These are phyloP conservation scores for Aspergillus transmontanensis DNA, from an alignment of 2,329 filamentous ascomycete genomes.

Conservation along the genomic window DNA sequence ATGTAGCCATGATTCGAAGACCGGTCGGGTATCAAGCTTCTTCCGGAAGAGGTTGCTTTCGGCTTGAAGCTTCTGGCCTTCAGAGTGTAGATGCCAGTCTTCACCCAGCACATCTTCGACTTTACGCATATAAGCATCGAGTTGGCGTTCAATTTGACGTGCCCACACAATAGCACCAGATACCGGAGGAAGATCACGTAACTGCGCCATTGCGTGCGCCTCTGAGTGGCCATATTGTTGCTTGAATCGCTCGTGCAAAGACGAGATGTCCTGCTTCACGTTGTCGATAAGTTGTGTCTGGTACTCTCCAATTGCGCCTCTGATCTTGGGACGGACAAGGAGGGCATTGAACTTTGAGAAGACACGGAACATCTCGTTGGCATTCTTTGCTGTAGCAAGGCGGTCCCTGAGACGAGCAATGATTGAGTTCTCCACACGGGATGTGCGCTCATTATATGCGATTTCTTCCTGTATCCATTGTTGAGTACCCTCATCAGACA, in stretches of 20 bases:
- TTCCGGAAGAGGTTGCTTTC: conserved; percentile 94
- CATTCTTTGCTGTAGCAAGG: conserved; percentile 91
- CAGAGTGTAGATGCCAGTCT: conserved; percentile 91
- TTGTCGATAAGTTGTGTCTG: conserved; percentile 98
- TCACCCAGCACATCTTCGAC: conserved; percentile 96
- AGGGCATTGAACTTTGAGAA: conserved; percentile 99
- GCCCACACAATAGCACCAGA: conserved; percentile 98
- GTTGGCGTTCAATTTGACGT: conserved; percentile 91
- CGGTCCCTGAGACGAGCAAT: conserved; percentile 91
- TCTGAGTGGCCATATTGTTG: conserved; percentile 98
- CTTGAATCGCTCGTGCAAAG: conserved; percentile 95
- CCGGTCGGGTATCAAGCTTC: conserved; percentile 90
- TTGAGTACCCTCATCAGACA: conserved; percentile 84
- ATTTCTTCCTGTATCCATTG: conserved; percentile 93
- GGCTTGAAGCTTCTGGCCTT: conserved; percentile 88
- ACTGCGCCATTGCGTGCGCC: conserved; percentile 95
- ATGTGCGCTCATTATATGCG: conserved; percentile 95
- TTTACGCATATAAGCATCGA: conserved; percentile 96
- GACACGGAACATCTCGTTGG: conserved; percentile 99
- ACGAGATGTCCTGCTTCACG: conserved; percentile 92
- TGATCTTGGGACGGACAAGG: conserved; percentile 98
- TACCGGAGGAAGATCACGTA: conserved; percentile 92
- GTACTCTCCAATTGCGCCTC: conserved; percentile 95
- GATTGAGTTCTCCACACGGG: conserved; percentile 97
- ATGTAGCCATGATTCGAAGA: conserved; percentile 93